Evolutionary conservation across 345 rosid genomes (phyloP).

Genomic region (Pugionium dolabratum): DNA sequence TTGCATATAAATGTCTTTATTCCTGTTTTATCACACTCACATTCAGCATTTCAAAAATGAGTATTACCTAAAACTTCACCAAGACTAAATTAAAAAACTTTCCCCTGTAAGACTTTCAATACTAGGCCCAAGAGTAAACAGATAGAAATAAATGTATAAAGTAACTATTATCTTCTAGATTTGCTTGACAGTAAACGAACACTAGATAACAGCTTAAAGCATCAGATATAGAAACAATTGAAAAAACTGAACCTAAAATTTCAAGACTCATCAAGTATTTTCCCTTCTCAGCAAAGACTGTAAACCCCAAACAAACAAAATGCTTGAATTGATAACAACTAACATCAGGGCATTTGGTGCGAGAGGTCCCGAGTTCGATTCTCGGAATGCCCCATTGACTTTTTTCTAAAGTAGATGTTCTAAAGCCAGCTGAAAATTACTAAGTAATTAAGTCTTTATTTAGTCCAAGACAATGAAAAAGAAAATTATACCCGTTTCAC

Average conservation of each 20-base stretch:
- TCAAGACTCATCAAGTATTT: neutral
- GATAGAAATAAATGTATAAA: neutral
- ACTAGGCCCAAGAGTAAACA: neutral
- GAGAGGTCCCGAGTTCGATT: too few relatives aligned
- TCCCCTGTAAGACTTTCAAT: neutral
- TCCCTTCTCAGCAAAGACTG: neutral
- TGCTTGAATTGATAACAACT: too few relatives aligned
- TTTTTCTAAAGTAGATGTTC: too few relatives aligned
- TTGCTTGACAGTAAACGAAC: neutral
- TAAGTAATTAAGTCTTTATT: too few relatives aligned
- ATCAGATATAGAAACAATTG: neutral
- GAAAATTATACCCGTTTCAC: too few relatives aligned
- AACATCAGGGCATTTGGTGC: constrained; percentile 55
- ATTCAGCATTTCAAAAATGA: neutral
- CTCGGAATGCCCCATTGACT: too few relatives aligned
- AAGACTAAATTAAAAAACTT: neutral
- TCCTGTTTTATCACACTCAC: neutral
- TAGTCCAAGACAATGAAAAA: too few relatives aligned
- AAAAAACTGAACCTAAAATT: neutral
- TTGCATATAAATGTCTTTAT: neutral
- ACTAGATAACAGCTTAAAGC: neutral
- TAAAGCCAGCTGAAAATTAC: too few relatives aligned
- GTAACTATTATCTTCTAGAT: neutral
- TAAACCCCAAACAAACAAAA: neutral
- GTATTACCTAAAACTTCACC: neutral